Evolutionary conservation across 805 yeast genomes (phyloP), one percentile per base, ranked within the genome.

Genomic region (Huiozyma sinensis): DNA sequence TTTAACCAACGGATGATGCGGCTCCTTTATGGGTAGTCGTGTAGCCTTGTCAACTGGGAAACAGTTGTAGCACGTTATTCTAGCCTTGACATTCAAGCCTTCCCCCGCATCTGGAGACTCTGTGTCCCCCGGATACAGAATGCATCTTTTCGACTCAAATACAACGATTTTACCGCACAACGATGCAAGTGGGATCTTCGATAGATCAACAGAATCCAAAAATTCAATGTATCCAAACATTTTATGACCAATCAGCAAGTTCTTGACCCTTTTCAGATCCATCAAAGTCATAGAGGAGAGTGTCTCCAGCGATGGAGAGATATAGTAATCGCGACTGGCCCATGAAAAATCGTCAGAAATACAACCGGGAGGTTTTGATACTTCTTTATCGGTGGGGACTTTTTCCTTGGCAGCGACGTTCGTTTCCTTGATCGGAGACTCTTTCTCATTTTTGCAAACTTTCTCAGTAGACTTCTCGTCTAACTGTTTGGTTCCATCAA

Each of bases 271-370:
- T 45, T 81, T 76, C 42, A 87, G 71, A 49, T 86, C 82, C 9
- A 77, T 65, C 36, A 84, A 68, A 0, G 87, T 61, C 72, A 76
- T 70, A 12, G 69, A 63, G 44, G 74, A 71, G 42, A 92, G 66
- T 42, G 79, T 79, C 5, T 78, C 75, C 36, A 81, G 55, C 3
- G 87, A 69, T 24, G 98, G 98, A 6, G 84, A 76, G 43, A 80
- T 81, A 85, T 92, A 92, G 65, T 89, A 92, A 6, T 89, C 95
- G 40, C 83, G 76, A 10, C 78, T 79, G 42, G 81, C 76, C 29
- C 70, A 69, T 37, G 73, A 67, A 38, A 68, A 66, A 38, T 70
- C 70, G 39, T 68, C 73, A 1, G 59, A 57, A 13, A 44, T 10
- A 34, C 37, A 34, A 2, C 37, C 40, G 5, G 31, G 34, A 6